Base-by-base conservation (phyloP, 2,329 filamentous ascomycete species). In the Alternaria atra region DNA sequence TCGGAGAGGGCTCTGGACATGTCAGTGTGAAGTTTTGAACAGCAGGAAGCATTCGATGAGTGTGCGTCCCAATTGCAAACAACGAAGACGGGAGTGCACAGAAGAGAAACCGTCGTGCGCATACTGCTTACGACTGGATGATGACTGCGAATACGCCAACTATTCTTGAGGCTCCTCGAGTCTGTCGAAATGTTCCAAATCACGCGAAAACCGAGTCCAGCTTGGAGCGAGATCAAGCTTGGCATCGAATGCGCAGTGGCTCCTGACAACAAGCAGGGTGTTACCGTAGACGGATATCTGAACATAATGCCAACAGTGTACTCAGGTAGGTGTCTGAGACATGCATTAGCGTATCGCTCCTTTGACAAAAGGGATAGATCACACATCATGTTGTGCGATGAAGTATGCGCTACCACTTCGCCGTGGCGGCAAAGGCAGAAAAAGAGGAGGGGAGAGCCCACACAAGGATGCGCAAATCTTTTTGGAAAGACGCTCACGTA, bases 51-150 rank as follows among this genome's bases (percentile, higher is more conserved):
- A 72, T 10, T 74, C 73, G 2, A 77, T 64, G 51, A 73, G 66
- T 48, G 74, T 72, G 39, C 75, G 74, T 46, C 39, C 70, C 29
- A 74, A 73, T n/a, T 76, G 72, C 56, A 67, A 68, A 17, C 63
- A 67, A 43, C 60, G 72, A 52, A 74, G 58, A 62, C 68, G 74
- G 7, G 73, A 76, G 55, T 77, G 74, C 44, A 72, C 69, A 17
- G 71, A 78, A 67, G 72, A 74, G 44, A 68, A 61, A 29, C 75
- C 73, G 6, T 70, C 61, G 2, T 75, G 74, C 58, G 68, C 71
- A 2, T 63, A 75, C 54, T 77, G 73, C 47, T 48, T 75, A 30
- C 75, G 69, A 29, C 13, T 73, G 5, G 68, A 73, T 27, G 71
- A 73, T 29, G 68, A 72, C 44, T 77, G 73, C 57, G 60, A 67